A percentile compares a stretch with the other conserved stretches of the same genome.
Conservation (phyloP, 2,329 filamentous ascomycete species). For the Aspergillus caelatus region DNA sequence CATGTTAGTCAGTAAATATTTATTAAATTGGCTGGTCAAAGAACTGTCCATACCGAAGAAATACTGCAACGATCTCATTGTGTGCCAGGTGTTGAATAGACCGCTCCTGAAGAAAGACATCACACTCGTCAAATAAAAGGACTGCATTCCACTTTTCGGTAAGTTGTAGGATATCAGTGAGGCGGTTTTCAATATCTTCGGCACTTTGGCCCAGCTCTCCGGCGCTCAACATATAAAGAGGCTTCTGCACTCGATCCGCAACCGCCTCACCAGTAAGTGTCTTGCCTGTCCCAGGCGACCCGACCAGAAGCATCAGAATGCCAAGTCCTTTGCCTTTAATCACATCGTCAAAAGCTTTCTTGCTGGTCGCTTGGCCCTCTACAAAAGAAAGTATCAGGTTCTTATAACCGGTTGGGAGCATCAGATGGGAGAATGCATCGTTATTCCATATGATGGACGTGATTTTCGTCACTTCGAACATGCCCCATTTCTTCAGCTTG, state of each 20-base stretch:
- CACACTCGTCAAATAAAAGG: slow-evolving; percentile 6
- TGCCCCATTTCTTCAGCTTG: too few relatives aligned
- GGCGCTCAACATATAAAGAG: background rate
- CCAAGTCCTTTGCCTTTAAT: slow-evolving; percentile 4
- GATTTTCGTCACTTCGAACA: background rate
- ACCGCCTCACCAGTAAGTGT: slow-evolving; percentile 6
- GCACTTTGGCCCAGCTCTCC: background rate
- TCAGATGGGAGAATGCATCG: background rate
- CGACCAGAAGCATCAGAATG: background rate
- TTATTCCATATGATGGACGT: background rate
- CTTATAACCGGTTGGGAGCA: background rate
- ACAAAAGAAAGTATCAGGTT: background rate
- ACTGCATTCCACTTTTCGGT: slow-evolving; percentile 1
- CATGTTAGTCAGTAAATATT: background rate
- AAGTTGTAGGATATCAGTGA: background rate
- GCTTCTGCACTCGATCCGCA: background rate
- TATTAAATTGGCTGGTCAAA: background rate
- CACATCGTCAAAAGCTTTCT: slow-evolving; percentile 5
- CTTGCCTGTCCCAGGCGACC: background rate
- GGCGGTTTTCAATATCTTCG: too few relatives aligned
- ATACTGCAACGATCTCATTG: background rate
- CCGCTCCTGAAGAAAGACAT: slow-evolving; percentile 5
- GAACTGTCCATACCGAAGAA: slow-evolving; percentile 8
- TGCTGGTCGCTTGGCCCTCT: background rate
- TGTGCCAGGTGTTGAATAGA: background rate